Evolutionary conservation across 2,329 filamentous ascomycete genomes (phyloP).

Genomic region (Apiospora saccharicola): DNA sequence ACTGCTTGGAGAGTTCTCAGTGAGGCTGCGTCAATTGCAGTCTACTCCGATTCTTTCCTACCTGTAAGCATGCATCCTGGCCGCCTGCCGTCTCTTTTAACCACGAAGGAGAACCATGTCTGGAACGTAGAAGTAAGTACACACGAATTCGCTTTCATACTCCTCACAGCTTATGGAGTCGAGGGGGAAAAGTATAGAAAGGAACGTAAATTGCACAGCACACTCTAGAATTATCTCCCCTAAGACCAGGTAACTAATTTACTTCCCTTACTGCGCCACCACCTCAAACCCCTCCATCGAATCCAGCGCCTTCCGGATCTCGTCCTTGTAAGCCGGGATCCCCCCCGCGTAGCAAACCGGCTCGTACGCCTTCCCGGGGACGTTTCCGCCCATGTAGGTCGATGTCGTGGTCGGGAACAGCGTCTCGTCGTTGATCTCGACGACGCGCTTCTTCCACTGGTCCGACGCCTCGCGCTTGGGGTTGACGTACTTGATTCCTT

Average conservation of each 20-base stretch:
- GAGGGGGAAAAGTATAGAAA: too few relatives aligned
- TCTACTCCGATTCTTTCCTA: too few relatives aligned
- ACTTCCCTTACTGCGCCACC: slow-evolving; percentile 22
- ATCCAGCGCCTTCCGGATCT: slow-evolving; percentile 25
- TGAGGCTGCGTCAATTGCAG: too few relatives aligned
- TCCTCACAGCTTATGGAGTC: too few relatives aligned
- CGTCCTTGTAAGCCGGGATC: slow-evolving; percentile 43
- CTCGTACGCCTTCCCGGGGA: slow-evolving; percentile 62
- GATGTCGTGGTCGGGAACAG: slow-evolving; percentile 58
- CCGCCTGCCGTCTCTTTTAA: too few relatives aligned
- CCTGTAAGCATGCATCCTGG: too few relatives aligned
- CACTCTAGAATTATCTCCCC: too few relatives aligned
- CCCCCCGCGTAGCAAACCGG: slow-evolving; percentile 57
- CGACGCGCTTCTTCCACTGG: slow-evolving; percentile 57
- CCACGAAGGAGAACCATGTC: too few relatives aligned
- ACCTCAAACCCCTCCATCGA: slow-evolving; percentile 25
- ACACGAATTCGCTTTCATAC: too few relatives aligned
- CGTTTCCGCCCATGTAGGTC: slow-evolving; percentile 64
- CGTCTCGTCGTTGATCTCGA: slow-evolving; percentile 53
- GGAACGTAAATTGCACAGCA: too few relatives aligned
- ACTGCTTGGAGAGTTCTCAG: too few relatives aligned
- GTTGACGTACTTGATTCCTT: slow-evolving; percentile 59
- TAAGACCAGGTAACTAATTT: not conserved
- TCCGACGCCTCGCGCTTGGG: slow-evolving; percentile 52
- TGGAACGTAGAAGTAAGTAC: too few relatives aligned